Conservation (phyloP, 805 yeast species). For the Scheffersomyces spartinae region DNA sequence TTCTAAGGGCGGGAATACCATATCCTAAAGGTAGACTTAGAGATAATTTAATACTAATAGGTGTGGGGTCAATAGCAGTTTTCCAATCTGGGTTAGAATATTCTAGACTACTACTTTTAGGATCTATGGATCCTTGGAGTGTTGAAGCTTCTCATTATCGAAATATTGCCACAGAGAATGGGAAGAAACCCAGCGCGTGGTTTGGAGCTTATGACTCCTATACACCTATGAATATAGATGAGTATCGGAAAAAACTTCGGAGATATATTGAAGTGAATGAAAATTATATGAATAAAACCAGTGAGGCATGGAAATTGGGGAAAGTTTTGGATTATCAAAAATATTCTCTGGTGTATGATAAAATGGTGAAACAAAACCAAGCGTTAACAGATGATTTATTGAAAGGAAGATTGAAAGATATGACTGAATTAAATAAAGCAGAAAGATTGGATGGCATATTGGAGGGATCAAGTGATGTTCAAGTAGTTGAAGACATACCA, state of each 20-base stretch:
- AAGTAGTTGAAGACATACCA: slow-evolving; percentile 20
- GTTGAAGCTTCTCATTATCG: slow-evolving; percentile 54
- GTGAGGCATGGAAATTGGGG: no score
- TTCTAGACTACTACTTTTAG: slow-evolving; percentile 35
- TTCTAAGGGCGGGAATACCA: no score
- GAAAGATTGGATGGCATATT: slow-evolving; percentile 20
- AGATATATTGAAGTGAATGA: slow-evolving; percentile 19
- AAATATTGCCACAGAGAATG: slow-evolving; percentile 34
- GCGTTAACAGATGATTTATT: slow-evolving; percentile 10
- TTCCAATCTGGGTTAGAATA: slow-evolving; percentile 47
- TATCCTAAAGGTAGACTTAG: no score
- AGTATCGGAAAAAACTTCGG: no score
- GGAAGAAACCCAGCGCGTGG: slow-evolving; percentile 46
- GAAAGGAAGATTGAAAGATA: slow-evolving; percentile 9
- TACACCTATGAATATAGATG: slow-evolving; percentile 36
- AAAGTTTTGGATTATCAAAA: no score
- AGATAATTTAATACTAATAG: no score
- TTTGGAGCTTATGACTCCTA: slow-evolving; percentile 50
- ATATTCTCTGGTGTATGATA: no score
- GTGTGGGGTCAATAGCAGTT: no score
- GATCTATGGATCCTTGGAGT: slow-evolving; percentile 56
- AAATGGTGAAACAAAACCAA: no score
- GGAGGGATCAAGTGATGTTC: slow-evolving; percentile 18
- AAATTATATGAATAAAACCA: no score
- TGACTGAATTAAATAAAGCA: slow-evolving; percentile 26